Base-by-base conservation (phyloP, 179 eudicot species). In the Spergularia azorica region DNA sequence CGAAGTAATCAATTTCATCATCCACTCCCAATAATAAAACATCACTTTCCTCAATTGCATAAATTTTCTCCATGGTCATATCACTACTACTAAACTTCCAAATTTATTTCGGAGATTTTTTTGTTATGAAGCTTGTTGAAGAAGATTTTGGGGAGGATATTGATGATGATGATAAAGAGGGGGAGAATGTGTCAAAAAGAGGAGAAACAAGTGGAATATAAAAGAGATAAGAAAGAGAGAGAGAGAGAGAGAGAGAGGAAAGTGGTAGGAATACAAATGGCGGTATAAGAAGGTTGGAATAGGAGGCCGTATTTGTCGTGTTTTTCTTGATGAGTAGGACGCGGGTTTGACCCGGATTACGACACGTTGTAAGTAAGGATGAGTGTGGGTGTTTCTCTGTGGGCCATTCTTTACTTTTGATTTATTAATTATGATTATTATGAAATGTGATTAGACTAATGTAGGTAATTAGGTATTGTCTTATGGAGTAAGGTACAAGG, bases 1-100 rank as follows among this genome's bases (percentile, higher is more conserved):
- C 94, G 71, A 91, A 91, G 57, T 73, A 79, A 64, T 90, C 90
- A 8, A n/a, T 12, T 63, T 65, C 78, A 16, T 38, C 43, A 43
- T 32, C 36, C 18, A 10, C 48, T 4, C 8, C 48, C 32, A n/a
- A n/a, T n/a, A 26, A 26, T 26, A 26, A 26, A 26, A 26, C 32
- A 26, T 26, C 32, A 26, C 32, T 26, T 26, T 26, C 32, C 32
- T 26, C 32, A 26, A 26, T 26, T 26, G 32, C 32, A 26, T 26
- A 26, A 26, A 26, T 26, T 26, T 26, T 26, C 32, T 26, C 32
- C 32, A 26, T 26, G 32, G 2, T 26, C 32, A 26, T 26, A 26
- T 26, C 32, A 26, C 32, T 26, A 26, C 32, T 26, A 26, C 32
- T 26, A 26, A 26, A 26, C 32, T 26, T n/a, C n/a, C n/a, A n/a